Conservation (phyloP, 768 basidiomycete genomes). For the Leccinum obscurum region DNA sequence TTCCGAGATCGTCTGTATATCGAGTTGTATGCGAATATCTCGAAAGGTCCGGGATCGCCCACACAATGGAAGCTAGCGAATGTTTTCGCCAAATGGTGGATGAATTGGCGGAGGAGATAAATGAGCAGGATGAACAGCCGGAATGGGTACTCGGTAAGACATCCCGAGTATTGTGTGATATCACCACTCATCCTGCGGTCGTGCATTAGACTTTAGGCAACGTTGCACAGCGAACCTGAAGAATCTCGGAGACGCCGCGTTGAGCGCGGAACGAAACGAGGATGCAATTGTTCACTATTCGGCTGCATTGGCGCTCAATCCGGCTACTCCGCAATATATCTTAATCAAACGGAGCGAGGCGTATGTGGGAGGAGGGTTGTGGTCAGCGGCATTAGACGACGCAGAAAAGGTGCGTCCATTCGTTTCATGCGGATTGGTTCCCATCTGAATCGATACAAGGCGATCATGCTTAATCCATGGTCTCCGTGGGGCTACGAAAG, state of each 20-base stretch:
- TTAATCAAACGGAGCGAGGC: neutral
- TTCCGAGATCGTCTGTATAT: neutral
- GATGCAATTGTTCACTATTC: neutral
- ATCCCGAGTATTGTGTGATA: neutral
- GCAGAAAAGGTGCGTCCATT: neutral
- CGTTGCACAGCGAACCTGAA: neutral
- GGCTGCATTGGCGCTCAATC: neutral
- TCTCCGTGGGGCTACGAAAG: neutral
- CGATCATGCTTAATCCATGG: neutral
- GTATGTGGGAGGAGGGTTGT: neutral
- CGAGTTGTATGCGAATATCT: neutral
- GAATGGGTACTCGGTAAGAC: neutral
- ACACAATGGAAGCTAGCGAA: neutral
- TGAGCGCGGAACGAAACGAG: neutral
- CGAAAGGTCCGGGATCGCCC: neutral
- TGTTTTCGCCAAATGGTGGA: neutral
- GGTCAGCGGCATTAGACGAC: neutral
- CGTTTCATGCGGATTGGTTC: neutral
- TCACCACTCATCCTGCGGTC: neutral
- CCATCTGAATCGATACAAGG: neutral
- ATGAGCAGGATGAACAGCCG: neutral
- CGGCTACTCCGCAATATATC: neutral
- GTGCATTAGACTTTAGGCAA: neutral
- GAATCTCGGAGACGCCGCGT: neutral
- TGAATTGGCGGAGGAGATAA: neutral